Conservation (phyloP, 495 filamentous ascomycete genomes). For the Bryoglossum gracile region DNA sequence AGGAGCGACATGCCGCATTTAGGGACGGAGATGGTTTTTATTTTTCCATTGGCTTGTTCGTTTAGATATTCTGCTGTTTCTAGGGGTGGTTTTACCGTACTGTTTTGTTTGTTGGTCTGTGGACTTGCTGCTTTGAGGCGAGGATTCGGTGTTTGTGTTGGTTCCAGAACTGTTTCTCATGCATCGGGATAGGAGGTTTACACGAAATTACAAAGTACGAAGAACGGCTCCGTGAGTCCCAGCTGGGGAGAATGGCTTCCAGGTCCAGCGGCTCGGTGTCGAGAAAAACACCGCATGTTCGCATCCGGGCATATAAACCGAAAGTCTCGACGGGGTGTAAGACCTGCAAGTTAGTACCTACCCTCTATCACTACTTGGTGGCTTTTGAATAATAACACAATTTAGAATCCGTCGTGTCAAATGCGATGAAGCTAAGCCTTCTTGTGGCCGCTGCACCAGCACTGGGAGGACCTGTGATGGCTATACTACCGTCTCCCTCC, state of each 20-base stretch:
- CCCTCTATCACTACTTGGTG: not conserved
- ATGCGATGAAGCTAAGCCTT: constrained; percentile 21
- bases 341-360: constrained; percentile 12
- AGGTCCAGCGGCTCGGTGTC: too few relatives aligned
- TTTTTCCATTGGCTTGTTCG: not conserved
- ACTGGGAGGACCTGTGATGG: constrained; percentile 16
- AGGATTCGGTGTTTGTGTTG: too few relatives aligned
- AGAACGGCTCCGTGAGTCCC: too few relatives aligned
- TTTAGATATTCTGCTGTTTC: not conserved
- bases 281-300: not conserved
- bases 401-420: constrained; percentile 12
- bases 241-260: too few relatives aligned
- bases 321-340: constrained; percentile 5
- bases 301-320: not conserved
- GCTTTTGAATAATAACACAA: not conserved
- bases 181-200: not conserved
- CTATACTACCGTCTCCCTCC: not conserved
- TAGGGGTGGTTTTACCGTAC: not conserved
- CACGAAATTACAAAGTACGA: not conserved
- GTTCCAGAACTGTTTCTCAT: too few relatives aligned
- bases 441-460: constrained; percentile 1
- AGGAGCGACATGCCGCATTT: not conserved
- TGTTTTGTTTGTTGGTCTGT: not conserved
- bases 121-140: too few relatives aligned
- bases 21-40: not conserved